phyloP scores from a whole-genome alignment of 2,329 filamentous ascomycete genomes.

The Elsinoe fawcettii region DNA sequence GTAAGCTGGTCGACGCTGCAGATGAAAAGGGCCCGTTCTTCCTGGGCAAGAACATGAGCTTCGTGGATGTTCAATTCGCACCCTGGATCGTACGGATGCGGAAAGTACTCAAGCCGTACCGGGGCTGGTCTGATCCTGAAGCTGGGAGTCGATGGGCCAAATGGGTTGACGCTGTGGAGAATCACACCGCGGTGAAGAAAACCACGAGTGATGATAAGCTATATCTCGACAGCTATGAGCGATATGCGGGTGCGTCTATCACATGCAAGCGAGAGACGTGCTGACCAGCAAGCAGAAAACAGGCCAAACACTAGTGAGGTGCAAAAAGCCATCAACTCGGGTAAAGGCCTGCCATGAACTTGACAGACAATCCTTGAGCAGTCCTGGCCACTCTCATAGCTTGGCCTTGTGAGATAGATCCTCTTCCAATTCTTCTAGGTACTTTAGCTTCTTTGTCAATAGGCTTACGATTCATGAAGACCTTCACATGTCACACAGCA shows the following conservation, averaged over 20 bases:
- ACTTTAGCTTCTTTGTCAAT: background rate
- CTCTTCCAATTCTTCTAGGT: too few species aligned
- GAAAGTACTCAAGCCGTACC: constrained; percentile 57
- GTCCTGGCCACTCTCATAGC: background rate
- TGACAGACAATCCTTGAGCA: background rate
- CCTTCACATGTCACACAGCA: background rate
- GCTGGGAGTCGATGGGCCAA: constrained; percentile 56
- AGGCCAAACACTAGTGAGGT: constrained; percentile 52
- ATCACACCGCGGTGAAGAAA: constrained; percentile 52
- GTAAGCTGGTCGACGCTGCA: constrained; percentile 51
- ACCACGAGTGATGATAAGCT: constrained; percentile 61
- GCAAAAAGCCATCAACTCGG: constrained; percentile 53
- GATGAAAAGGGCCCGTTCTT: constrained; percentile 62
- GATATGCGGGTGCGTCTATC: constrained; percentile 47
- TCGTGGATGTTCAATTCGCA: constrained; percentile 69
- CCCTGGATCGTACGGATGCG: constrained; percentile 65
- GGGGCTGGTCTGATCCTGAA: constrained; percentile 58
- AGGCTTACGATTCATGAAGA: too few species aligned
- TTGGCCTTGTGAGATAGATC: too few species aligned
- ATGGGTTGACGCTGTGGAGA: constrained; percentile 65
- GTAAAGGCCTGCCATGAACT: constrained; percentile 44
- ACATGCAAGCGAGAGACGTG: background rate
- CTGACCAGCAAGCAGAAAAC: constrained; percentile 40
- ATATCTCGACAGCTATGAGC: constrained; percentile 59
- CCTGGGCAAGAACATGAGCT: constrained; percentile 47